Evolutionary conservation across 1,284 basidiomycete genomes (phyloP), one percentile per base, ranked within the genome.

Genomic region (Marasmius tenuissimus): DNA sequence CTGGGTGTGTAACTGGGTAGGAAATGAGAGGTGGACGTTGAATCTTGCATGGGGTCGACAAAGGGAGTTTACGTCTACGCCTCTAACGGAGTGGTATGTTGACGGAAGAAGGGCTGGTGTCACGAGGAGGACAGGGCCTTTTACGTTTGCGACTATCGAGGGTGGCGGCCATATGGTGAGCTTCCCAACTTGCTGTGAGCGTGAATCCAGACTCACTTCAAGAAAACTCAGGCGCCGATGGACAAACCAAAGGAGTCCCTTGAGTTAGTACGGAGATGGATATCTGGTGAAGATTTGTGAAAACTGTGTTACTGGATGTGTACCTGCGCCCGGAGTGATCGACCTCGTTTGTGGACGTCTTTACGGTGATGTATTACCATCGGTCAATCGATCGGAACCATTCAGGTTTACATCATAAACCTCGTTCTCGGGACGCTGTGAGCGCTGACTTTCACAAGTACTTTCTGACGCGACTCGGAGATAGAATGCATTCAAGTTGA

Each of bases 1-100:
- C 72, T 90, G 81, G 78, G 86, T 89, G 64, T 92, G 89, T 70
- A 92, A 92, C 72, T 88, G 87, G 81, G 74, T 91, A 14, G 88
- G 85, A 1, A 91, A 91, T 68, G 84, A 87, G 65, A 72, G 76
- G 16, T 88, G 85, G 87, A 85, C 85, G 40, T 72, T 82, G 48
- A 70, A 66, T 1, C 75, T 92, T 65, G 81, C 86, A 64, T 91
- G 88, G 89, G 79, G 78, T 14, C 85, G 85, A 3, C 75, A 84
- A 63, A 74, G 75, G 6, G 78, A 70, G 18, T 89, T 85, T 71
- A 72, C 69, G 49, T 67, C 72, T 68, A 69, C 81, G 73, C 69
- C 74, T 20, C 68, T 85, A 59, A 67, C 73, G 22, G 78, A 81
- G 20, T 88, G 49, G 50, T 11, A 33, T 14, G 48, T 59, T 18